Evolutionary conservation across 768 basidiomycete species (phyloP).

Genomic region (Suillus clintonianus): DNA sequence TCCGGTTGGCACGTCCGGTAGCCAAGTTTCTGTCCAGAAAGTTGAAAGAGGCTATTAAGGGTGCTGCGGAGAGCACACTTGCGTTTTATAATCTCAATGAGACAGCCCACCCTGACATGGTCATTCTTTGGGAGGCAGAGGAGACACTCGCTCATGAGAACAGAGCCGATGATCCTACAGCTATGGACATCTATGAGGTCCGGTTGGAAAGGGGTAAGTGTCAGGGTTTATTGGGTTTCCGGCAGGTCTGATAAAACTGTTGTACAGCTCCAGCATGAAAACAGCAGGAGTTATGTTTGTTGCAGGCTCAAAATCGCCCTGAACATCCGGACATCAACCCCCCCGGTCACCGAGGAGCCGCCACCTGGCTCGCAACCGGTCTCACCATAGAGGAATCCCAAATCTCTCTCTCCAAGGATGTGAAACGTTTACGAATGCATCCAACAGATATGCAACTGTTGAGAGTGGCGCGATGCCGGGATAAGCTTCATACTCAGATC

Average conservation of each 20-base stretch:
- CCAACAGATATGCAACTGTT: background rate
- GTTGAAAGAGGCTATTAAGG: constrained; percentile 1
- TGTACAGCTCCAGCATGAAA: background rate
- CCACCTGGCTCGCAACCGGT: constrained; percentile 1
- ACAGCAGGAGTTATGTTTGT: background rate
- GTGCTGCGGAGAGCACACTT: background rate
- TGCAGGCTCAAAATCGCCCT: background rate
- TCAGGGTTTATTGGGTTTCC: no score
- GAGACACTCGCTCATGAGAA: background rate
- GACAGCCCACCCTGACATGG: background rate
- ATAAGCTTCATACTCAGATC: background rate
- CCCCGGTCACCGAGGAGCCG: background rate
- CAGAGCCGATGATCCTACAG: background rate
- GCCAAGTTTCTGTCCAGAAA: background rate
- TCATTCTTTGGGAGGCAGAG: background rate
- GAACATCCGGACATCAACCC: background rate
- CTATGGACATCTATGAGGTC: constrained; percentile 10
- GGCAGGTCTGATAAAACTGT: no score
- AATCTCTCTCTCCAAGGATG: background rate
- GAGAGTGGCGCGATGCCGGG: background rate
- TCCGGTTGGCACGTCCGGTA: background rate
- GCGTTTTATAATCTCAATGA: background rate
- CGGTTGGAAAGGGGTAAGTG: no score
- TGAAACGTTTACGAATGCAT: background rate
- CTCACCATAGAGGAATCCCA: constrained; percentile 4